phyloP scores from a whole-genome alignment of 1,284 basidiomycete species.

The Cutaneotrichosporon sp. region DNA sequence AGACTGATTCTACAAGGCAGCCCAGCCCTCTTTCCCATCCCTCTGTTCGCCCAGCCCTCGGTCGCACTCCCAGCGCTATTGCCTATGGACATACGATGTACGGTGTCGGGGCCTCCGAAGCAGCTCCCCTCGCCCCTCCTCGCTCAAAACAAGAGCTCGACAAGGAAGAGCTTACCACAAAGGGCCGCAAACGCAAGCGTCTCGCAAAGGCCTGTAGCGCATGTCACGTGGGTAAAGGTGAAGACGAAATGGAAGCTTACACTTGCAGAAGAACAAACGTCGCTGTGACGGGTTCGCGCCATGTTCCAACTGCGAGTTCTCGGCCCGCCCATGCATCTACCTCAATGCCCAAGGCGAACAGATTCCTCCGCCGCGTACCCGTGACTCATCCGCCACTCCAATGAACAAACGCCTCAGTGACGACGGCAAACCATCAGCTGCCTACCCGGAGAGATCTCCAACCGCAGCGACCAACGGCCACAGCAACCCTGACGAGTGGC shows the following conservation, averaged over 20 bases:
- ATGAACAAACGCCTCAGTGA: slow-evolving; percentile 13
- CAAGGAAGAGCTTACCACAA: slow-evolving; percentile 46
- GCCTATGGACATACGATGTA: slow-evolving; percentile 16
- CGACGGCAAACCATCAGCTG: slow-evolving; percentile 5
- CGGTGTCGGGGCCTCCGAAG: slow-evolving; percentile 5
- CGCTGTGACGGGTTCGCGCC: slow-evolving; percentile 53
- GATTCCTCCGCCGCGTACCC: slow-evolving; percentile 46
- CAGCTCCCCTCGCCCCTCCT: slow-evolving; percentile 1
- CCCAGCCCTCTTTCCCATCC: slow-evolving; percentile 1
- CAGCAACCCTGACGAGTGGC: slow-evolving; percentile 7
- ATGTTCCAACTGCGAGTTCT: slow-evolving; percentile 54
- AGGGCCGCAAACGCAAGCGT: slow-evolving; percentile 46
- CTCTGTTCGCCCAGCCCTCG: slow-evolving; percentile 11
- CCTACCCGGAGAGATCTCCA: neutral
- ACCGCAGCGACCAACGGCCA: neutral
- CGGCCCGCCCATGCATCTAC: slow-evolving; percentile 49
- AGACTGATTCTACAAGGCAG: neutral
- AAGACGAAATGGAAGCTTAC: too few relatives aligned
- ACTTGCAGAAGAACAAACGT: slow-evolving; percentile 54
- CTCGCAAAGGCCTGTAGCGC: slow-evolving; percentile 48
- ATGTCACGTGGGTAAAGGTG: too few relatives aligned
- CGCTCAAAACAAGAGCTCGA: slow-evolving; percentile 20
- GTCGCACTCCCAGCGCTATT: slow-evolving; percentile 3
- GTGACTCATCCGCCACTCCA: slow-evolving; percentile 29
- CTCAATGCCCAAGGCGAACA: slow-evolving; percentile 47